Evolutionary conservation across 1,139 yeast genomes (phyloP).

Genomic region (Pichia sp.): DNA sequence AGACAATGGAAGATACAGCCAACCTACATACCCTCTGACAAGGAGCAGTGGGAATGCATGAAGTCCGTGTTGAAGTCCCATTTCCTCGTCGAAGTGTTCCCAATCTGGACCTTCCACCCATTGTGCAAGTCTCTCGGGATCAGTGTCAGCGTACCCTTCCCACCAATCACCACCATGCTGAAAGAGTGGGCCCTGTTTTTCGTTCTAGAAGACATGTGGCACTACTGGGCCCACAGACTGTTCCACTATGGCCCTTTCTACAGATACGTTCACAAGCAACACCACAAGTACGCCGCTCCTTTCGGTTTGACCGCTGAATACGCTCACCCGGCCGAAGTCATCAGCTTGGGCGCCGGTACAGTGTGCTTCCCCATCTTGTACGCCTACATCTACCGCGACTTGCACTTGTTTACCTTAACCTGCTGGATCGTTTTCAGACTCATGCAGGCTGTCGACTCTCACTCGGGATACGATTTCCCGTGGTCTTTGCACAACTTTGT

Average conservation of each 20-base stretch:
- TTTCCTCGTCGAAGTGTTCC: conserved; percentile 87
- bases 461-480: conserved; percentile 97
- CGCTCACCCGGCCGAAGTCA: conserved; percentile 93
- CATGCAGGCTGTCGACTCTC: conserved; percentile 94
- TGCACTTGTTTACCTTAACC: conserved; percentile 82
- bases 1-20: conserved; percentile 81
- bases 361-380: conserved; percentile 86
- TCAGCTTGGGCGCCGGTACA: conserved; percentile 89
- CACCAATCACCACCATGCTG: conserved; percentile 52
- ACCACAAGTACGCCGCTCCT: conserved; percentile 96
- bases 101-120: conserved; percentile 96
- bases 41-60: conserved; percentile 90
- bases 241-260: conserved; percentile 87
- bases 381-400: conserved; percentile 55
- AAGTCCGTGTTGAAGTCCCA: conserved; percentile 82
- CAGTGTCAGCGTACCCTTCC: conserved; percentile 80
- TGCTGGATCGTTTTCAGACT: conserved; percentile 81
- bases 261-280: conserved; percentile 92
- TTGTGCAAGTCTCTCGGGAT: conserved; percentile 75
- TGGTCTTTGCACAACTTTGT: conserved; percentile 88
- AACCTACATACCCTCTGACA: conserved; percentile 66
- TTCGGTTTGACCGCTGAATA: conserved; percentile 98
- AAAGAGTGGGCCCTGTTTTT: conserved; percentile 72
- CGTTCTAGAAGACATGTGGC: conserved; percentile 90
- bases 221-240: conserved; percentile 87